These are phyloP conservation scores for Otatea glauca DNA, from an alignment of 176 grass and related monocot species.

Conservation along the genomic window DNA sequence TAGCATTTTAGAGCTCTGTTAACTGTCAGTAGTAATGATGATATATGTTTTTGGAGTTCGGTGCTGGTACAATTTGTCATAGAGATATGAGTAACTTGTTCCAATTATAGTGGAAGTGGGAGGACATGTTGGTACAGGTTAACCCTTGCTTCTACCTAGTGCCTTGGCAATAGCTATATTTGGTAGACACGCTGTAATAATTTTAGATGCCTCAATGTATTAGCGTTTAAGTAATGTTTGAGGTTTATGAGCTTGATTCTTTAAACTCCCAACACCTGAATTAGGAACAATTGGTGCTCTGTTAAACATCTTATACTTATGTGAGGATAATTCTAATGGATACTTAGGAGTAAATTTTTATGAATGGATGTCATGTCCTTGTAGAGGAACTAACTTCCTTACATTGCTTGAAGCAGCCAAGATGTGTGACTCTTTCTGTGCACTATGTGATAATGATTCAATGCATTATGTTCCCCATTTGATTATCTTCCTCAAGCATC, in stretches of 20 bases:
- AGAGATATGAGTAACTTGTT: background rate
- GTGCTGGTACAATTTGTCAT: background rate
- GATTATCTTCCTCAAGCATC: constrained; percentile 7
- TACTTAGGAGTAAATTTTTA: constrained; percentile 9
- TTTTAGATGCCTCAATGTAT: background rate
- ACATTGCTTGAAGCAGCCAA: constrained; percentile 13
- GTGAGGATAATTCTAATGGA: background rate
- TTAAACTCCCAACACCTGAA: background rate
- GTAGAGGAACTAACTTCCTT: background rate
- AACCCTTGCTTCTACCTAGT: background rate
- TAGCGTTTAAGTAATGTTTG: background rate
- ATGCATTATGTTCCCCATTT: constrained; percentile 9
- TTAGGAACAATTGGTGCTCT: background rate
- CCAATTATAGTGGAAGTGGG: constrained; percentile 7
- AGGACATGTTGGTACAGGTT: constrained; percentile 5
- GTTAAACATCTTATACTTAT: background rate
- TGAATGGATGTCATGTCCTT: background rate
- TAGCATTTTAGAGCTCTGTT: background rate
- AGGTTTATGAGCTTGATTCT: constrained; percentile 15
- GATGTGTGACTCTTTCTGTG: background rate
- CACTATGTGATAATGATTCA: constrained; percentile 3
- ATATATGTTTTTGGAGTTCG: constrained; percentile 25
- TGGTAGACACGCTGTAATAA: constrained; percentile 3
- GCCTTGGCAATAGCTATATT: background rate
- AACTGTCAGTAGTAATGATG: constrained; percentile 8